Conservation (phyloP, 345 rosid species). For the Kandelia obovata region DNA sequence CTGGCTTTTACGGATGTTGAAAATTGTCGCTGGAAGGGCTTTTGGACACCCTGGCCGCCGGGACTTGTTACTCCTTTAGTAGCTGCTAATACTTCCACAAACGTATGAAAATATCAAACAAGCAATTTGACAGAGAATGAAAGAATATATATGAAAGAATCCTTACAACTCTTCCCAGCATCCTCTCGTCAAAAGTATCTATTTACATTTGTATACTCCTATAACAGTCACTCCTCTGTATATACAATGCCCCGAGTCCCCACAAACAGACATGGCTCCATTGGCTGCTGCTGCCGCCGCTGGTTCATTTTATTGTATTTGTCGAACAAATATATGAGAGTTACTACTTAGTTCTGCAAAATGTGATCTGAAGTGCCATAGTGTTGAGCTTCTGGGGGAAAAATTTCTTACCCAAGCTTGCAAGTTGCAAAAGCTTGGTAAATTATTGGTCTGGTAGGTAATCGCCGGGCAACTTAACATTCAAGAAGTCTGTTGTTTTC, state of each 20-base stretch:
- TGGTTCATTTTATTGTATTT: constrained; percentile 16
- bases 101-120: too few relatives aligned
- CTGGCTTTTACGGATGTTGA: too few relatives aligned
- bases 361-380: constrained; percentile 7
- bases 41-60: too few relatives aligned
- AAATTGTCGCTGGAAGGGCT: too few relatives aligned
- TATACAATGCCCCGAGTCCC: constrained; percentile 50
- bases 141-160: background rate
- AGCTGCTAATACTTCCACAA: too few relatives aligned
- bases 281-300: constrained; percentile 19
- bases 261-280: constrained; percentile 31
- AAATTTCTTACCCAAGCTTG: constrained; percentile 51
- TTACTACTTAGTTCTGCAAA: constrained; percentile 13
- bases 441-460: constrained; percentile 10
- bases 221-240: constrained; percentile 38
- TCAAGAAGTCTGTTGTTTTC: constrained; percentile 51
- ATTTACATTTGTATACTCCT: constrained; percentile 36
- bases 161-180: constrained; percentile 5
- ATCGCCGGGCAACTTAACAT: constrained; percentile 37
- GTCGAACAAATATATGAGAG: constrained; percentile 29
- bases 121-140: too few relatives aligned
- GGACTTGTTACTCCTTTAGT: too few relatives aligned
- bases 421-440: constrained; percentile 29
- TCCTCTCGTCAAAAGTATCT: constrained; percentile 13
- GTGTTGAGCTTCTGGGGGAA: constrained; percentile 32